Base-by-base conservation (phyloP, 1,284 basidiomycete species). In the Ustilago trichophora region DNA sequence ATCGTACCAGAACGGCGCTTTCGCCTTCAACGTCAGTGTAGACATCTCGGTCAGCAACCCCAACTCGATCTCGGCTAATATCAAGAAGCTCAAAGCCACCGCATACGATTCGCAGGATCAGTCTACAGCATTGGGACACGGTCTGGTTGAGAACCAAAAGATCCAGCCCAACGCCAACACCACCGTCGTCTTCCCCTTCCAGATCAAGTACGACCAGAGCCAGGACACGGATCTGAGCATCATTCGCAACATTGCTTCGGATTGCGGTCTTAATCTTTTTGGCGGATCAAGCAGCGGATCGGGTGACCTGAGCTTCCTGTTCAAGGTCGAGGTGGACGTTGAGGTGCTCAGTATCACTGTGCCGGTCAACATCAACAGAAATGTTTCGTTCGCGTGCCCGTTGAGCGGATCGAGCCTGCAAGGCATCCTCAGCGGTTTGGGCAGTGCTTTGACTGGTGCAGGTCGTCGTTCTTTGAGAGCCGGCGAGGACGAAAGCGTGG, bases 151-250 rank as follows among this genome's bases (percentile, higher is more conserved):
- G 36, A 91, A 93, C 25, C 83, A 83, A 58, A 85, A 87, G 32
- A 89, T 96, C 79, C 77, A 84, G 6, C 85, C 89, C 10, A 85
- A 89, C 76, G 83, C 85, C 4, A 85, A 86, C 69, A 91, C 89
- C 3, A 90, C 88, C 50, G 88, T 93, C 82, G 87, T 87, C 0
- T 91, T 96, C 84, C 92, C 92, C 1, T 90, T 94, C 81, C 80
- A 85, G 3, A 84, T 96, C 50, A 84, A 86, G 43, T 95, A 94
- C 83, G 86, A 87, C 31, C 83, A 85, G 21, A 78, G 85, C 0
- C 76, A 85, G 45, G 88, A 92, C 70, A 87, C 90, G 5, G 84
- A 85, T 55, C 79, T 83, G 35, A 69, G 72, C 18, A 87, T 94
- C 31, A 84, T 95, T 19, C 67, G 83, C 8, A 90, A 92, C 78